Conservation (phyloP, 1,284 basidiomycete genomes). For the Ceratobasidium sp. region DNA sequence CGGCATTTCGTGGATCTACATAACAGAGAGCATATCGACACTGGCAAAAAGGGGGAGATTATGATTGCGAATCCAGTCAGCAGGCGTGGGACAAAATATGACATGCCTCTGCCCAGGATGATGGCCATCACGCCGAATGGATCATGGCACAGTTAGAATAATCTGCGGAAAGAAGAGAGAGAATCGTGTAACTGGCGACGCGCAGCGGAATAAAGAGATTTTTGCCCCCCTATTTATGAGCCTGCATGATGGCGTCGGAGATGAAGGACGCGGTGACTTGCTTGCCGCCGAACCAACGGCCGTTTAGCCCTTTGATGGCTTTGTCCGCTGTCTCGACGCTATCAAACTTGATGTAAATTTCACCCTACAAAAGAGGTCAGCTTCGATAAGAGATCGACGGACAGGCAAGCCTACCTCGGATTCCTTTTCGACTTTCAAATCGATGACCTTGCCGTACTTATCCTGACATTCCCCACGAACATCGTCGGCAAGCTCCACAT, state of each 20-base stretch:
- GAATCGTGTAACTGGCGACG: too few species aligned
- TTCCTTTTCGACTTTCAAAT: constrained; percentile 95
- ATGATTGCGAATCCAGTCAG: constrained; percentile 21
- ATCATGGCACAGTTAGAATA: too few species aligned
- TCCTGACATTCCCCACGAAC: constrained; percentile 93
- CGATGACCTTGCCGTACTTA: constrained; percentile 90
- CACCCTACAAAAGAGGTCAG: constrained; percentile 74
- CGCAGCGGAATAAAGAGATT: too few species aligned
- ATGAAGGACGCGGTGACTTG: constrained; percentile 89
- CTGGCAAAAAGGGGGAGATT: constrained; percentile 1
- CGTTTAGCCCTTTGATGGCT: constrained; percentile 90
- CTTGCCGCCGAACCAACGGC: constrained; percentile 95
- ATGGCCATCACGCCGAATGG: too few species aligned
- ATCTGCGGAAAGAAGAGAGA: too few species aligned
- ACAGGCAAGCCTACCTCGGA: constrained; percentile 77
- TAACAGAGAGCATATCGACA: neutral
- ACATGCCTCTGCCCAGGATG: constrained; percentile 27
- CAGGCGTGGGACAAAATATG: constrained; percentile 28
- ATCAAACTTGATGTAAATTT: constrained; percentile 96
- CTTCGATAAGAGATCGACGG: neutral
- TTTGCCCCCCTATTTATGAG: constrained; percentile 62
- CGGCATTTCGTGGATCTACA: constrained; percentile 33
- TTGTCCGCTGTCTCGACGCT: constrained; percentile 82
- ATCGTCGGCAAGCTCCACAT: constrained; percentile 94
- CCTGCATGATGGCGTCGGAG: constrained; percentile 92